These are phyloP conservation scores for Aspergillus ibericus DNA, from an alignment of 2,329 filamentous ascomycete species.

Conservation along the genomic window DNA sequence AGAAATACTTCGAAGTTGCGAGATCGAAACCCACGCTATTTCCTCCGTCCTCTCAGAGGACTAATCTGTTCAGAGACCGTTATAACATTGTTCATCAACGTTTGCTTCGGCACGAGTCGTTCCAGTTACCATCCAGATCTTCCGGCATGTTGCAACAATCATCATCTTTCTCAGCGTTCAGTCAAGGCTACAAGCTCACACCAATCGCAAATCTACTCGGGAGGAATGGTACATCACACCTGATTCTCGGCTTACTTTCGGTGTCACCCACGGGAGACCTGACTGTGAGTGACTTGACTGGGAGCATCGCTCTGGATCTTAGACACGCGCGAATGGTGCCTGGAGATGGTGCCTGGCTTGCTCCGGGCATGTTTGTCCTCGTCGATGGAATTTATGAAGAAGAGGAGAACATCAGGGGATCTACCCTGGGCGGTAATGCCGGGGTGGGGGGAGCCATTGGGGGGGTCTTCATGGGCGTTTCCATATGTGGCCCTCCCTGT, in stretches of 20 bases:
- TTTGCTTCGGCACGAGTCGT: conserved; percentile 86
- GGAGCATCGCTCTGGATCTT: conserved; percentile 81
- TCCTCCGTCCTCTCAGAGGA: conserved; percentile 78
- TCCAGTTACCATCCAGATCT: conserved; percentile 76
- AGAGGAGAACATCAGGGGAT: conserved; percentile 68
- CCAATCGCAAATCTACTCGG: conserved; percentile 76
- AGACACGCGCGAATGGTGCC: conserved; percentile 78
- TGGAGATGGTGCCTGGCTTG: conserved; percentile 85
- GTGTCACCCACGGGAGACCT: conserved; percentile 78
- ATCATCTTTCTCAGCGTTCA: conserved; percentile 55
- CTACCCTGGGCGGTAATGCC: conserved; percentile 70
- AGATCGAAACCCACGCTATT: conserved; percentile 68
- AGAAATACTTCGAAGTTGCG: conserved; percentile 86
- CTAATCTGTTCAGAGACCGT: conserved; percentile 79
- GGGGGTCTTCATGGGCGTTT: conserved; percentile 88
- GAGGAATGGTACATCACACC: conserved; percentile 77
- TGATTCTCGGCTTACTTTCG: conserved; percentile 80
- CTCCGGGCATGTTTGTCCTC: conserved; percentile 92
- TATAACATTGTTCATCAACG: conserved; percentile 93
- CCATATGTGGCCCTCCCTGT: conserved; percentile 86
- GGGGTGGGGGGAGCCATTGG: conserved; percentile 88
- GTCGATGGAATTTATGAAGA: conserved; percentile 97
- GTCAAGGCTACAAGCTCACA: conserved; percentile 81
- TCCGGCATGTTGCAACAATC: conserved; percentile 59
- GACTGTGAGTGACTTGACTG: conserved; percentile 81